These are phyloP conservation scores for Cystobasidium tubakii DNA, from an alignment of 768 basidiomycete species.

Conservation along the genomic window DNA sequence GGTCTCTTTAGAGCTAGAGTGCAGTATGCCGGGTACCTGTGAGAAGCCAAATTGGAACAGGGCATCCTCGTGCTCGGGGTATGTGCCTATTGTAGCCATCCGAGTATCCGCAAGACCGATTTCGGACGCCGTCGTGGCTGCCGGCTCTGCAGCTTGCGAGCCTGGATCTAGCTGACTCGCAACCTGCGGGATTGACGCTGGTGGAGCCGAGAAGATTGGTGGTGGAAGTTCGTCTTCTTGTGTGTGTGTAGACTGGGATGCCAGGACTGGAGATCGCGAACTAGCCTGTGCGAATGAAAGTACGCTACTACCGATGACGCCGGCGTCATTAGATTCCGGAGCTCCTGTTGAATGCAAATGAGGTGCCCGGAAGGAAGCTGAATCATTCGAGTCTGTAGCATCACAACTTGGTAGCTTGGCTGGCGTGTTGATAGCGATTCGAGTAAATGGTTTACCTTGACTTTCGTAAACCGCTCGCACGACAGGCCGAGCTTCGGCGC, in stretches of 20 bases:
- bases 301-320: not conserved
- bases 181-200: constrained; percentile 11
- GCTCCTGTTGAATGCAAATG: not conserved
- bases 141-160: not conserved
- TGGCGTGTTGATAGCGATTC: too few species aligned
- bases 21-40: not conserved
- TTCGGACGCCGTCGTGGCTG: not conserved
- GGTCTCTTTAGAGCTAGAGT: not conserved
- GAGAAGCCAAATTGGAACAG: not conserved
- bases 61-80: not conserved
- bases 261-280: not conserved
- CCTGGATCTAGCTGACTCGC: not conserved
- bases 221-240: constrained; percentile 21
- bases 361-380: not conserved
- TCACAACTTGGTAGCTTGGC: too few species aligned
- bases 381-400: not conserved
- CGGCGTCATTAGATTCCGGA: not conserved
- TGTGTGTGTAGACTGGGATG: not conserved
- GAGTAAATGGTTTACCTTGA: not conserved
- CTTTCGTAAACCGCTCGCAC: constrained; percentile 6
- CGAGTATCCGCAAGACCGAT: not conserved
- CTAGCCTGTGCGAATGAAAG: not conserved
- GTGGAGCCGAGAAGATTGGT: constrained; percentile 28
- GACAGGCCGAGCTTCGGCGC: constrained; percentile 10
- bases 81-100: not conserved